These are phyloP conservation scores for apple (Malus domestica) DNA, from an alignment of 306 rosid genomes.

Conservation along the genomic window ASM211411v1 NC_041804.1:2048501-2049000, in stretches of 20 bases:
- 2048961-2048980: background rate
- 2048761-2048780: slow-evolving; percentile 8
- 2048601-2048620: background rate
- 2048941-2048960: background rate
- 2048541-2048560: too few species aligned
- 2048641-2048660: background rate
- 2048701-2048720: background rate
- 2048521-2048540: background rate
- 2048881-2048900: background rate
- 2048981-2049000: background rate
- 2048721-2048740: background rate
- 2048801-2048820: slow-evolving; percentile 92
- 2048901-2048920: background rate
- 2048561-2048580: background rate
- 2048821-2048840: slow-evolving; percentile 91
- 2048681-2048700: background rate
- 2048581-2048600: background rate
- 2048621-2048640: background rate
- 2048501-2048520: background rate
- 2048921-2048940: background rate
- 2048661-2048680: background rate
- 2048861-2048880: slow-evolving; percentile 84
- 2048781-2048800: slow-evolving; percentile 92
- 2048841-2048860: slow-evolving; percentile 86
- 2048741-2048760: background rate